phyloP scores from a whole-genome alignment of 2,329 filamentous ascomycete species.

The Arthrobotrys entomopaga region DNA sequence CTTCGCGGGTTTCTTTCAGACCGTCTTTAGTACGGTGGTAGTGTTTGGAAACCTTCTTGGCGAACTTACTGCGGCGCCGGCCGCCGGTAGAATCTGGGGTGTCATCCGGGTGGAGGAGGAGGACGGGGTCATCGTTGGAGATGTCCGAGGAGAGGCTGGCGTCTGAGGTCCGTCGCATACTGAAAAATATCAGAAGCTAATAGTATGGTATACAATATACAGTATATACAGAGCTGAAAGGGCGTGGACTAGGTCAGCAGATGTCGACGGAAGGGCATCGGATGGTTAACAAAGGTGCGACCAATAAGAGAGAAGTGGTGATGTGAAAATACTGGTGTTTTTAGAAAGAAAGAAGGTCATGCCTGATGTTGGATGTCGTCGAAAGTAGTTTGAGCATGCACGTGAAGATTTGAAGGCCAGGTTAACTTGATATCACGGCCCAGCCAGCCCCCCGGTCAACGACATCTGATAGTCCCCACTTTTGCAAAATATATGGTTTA shows the following conservation, averaged over 20 bases:
- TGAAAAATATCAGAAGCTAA: slow-evolving; percentile 18
- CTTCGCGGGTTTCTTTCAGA: slow-evolving; percentile 49
- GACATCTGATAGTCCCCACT: no score
- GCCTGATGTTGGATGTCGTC: slow-evolving; percentile 1
- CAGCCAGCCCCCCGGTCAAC: no score
- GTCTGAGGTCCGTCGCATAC: slow-evolving; percentile 47
- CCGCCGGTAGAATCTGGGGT: slow-evolving; percentile 22
- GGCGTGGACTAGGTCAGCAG: slow-evolving; percentile 20
- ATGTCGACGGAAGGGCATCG: slow-evolving; percentile 26
- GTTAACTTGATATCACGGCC: no score
- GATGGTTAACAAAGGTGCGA: slow-evolving; percentile 15
- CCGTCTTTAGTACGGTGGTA: slow-evolving; percentile 42
- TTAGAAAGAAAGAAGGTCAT: not conserved
- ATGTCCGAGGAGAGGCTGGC: slow-evolving; percentile 31
- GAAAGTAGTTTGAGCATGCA: no score
- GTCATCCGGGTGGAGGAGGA: slow-evolving; percentile 48
- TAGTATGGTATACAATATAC: no score
- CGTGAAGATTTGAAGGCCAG: slow-evolving; percentile 29
- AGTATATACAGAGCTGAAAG: not conserved
- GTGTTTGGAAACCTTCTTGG: slow-evolving; percentile 38
- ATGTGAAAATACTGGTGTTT: slow-evolving; percentile 18
- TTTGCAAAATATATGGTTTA: no score
- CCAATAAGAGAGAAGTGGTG: slow-evolving; percentile 26
- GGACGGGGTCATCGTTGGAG: slow-evolving; percentile 39
- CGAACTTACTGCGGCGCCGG: slow-evolving; percentile 32